phyloP scores from a whole-genome alignment of 495 filamentous ascomycete genomes.

The Aspergillus bertholletiae region DNA sequence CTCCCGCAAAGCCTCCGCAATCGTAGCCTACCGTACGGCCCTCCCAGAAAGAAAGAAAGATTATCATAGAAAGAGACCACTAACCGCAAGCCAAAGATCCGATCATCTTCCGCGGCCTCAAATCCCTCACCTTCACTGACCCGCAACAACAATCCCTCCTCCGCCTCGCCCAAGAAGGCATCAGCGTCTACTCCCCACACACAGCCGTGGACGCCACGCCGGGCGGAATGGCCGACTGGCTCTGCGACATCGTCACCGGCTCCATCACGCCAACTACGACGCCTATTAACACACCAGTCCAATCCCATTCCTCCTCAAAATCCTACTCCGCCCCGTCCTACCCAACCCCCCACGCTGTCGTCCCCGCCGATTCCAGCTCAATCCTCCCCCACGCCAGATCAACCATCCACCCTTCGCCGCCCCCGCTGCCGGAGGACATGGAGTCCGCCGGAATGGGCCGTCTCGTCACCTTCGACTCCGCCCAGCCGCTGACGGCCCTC shows the following conservation, averaged over 20 bases:
- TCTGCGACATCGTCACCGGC: conserved; percentile 78
- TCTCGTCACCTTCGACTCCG: conserved; percentile 57
- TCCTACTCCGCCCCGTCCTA: conserved; percentile 45
- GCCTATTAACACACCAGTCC: conserved; percentile 1
- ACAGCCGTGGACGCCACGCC: conserved; percentile 89
- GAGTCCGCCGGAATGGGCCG: conserved; percentile 75
- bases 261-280: conserved; percentile 25
- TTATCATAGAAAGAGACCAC: too few relatives aligned
- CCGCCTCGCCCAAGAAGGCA: conserved; percentile 78
- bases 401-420: conserved; percentile 49
- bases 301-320: conserved; percentile 20
- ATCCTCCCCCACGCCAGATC: conserved; percentile 43
- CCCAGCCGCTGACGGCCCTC: conserved; percentile 57
- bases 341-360: conserved; percentile 26
- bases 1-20: conserved; percentile 63
- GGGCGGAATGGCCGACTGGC: conserved; percentile 90
- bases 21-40: conserved; percentile 82
- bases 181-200: conserved; percentile 93
- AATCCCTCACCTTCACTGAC: conserved; percentile 78
- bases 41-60: too few relatives aligned
- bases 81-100: conserved; percentile 61
- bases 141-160: conserved; percentile 83
- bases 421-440: conserved; percentile 49
- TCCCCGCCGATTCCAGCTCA: conserved; percentile 11
- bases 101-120: conserved; percentile 90